Evolutionary conservation across 768 basidiomycete species (phyloP).

Genomic region (Arthromyces matolae): DNA sequence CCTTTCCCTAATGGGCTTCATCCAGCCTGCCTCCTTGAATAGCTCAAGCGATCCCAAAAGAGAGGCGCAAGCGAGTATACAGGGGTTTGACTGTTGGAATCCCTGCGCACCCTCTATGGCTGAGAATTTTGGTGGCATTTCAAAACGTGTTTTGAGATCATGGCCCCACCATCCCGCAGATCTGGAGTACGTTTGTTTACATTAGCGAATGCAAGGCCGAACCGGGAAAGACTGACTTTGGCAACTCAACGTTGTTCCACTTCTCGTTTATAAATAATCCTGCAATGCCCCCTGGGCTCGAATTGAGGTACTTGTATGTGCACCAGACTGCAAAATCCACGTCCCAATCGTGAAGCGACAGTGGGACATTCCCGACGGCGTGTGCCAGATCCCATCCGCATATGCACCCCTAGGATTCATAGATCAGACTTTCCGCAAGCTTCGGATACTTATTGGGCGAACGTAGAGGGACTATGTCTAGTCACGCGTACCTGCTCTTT

Average conservation of each 20-base stretch:
- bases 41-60: slow-evolving; percentile 80
- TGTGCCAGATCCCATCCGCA: slow-evolving; percentile 98
- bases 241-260: slow-evolving; percentile 61
- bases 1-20: slow-evolving; percentile 63
- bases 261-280: slow-evolving; percentile 86
- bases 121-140: slow-evolving; percentile 81
- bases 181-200: slow-evolving; percentile 40
- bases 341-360: slow-evolving; percentile 87
- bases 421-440: slow-evolving; percentile 14
- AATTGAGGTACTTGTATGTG: slow-evolving; percentile 96
- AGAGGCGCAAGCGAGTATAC: slow-evolving; percentile 72
- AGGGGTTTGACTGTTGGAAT: slow-evolving; percentile 95
- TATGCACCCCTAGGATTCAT: slow-evolving; percentile 71
- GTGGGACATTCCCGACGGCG: slow-evolving; percentile 88
- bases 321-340: slow-evolving; percentile 99
- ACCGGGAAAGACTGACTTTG: slow-evolving; percentile 51
- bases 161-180: slow-evolving; percentile 99
- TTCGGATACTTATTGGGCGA: slow-evolving; percentile 9
- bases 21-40: slow-evolving; percentile 77
- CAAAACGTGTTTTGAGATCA: slow-evolving; percentile 79
- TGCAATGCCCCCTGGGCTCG: slow-evolving; percentile 96
- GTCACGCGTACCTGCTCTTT: slow-evolving; percentile 63
- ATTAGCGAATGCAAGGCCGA: slow-evolving; percentile 8
- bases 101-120: slow-evolving; percentile 90
- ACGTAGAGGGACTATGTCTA: slow-evolving; percentile 14